Percentiles rank a stretch among this genome's conserved stretches.
phyloP scores from a whole-genome alignment of 371 early-diverging fungal species.

The Sporodiniella umbellata region DNA sequence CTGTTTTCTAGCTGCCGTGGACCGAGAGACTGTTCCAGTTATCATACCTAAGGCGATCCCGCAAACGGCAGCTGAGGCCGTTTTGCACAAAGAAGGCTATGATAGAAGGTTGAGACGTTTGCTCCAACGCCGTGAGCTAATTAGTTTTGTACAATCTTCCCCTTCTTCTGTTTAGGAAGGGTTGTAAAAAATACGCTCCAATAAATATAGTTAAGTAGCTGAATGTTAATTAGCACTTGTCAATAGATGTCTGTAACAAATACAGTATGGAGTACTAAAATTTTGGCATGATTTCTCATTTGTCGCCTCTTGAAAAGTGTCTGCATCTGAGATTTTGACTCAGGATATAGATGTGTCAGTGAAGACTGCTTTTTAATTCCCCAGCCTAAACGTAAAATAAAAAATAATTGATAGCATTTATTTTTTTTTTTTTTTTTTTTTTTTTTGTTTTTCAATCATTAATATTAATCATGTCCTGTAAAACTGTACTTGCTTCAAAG shows the following conservation, averaged over 20 bases:
- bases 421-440: constrained; percentile 3
- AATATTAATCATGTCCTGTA: constrained; percentile 40
- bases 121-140: constrained; percentile 39
- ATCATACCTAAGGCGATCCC: constrained; percentile 43
- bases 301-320: neutral
- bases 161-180: too few species aligned
- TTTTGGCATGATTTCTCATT: neutral
- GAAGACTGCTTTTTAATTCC: constrained; percentile 14
- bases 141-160: constrained; percentile 18
- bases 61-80: constrained; percentile 38
- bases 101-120: constrained; percentile 44
- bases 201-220: neutral
- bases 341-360: constrained; percentile 2
- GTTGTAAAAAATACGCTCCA: too few species aligned
- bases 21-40: constrained; percentile 39
- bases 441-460: too few species aligned
- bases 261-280: neutral
- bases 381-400: constrained; percentile 1
- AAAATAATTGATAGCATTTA: constrained; percentile 3
- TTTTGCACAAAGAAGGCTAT: constrained; percentile 38
- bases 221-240: too few species aligned
- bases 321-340: constrained; percentile 1
- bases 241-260: neutral
- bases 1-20: constrained; percentile 36
- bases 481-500: constrained; percentile 59